Percentiles rank a stretch among this genome's conserved stretches.
Conservation (phyloP, 352 stramenopile genomes). For the Globisporangium abappressorium region DNA sequence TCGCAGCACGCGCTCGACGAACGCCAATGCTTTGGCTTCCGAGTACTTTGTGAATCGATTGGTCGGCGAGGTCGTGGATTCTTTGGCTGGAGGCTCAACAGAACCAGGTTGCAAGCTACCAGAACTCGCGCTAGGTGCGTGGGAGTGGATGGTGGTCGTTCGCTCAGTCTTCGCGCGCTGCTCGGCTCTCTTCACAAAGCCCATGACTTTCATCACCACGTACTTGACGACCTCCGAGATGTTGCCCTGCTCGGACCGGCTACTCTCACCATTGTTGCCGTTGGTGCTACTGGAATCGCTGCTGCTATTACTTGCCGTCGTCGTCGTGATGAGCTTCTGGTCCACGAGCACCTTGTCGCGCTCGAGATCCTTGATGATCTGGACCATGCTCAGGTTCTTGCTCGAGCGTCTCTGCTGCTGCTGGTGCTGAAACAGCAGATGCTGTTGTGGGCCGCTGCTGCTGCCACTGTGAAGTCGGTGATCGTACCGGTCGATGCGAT, state of each 20-base stretch:
- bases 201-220: conserved; percentile 46
- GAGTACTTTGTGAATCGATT: conserved; percentile 36
- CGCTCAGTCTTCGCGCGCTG: conserved; percentile 11
- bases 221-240: conserved; percentile 62
- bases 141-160: neutral
- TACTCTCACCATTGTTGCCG: conserved; percentile 13
- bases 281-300: neutral
- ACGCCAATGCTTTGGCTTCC: conserved; percentile 56
- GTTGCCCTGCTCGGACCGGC: conserved; percentile 32
- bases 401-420: conserved; percentile 47
- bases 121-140: neutral
- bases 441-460: conserved; percentile 14
- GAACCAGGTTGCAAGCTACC: neutral
- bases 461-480: neutral
- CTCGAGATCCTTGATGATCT: conserved; percentile 78
- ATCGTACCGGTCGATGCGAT: conserved; percentile 43
- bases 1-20: conserved; percentile 69
- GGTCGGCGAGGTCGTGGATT: conserved; percentile 22
- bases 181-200: conserved; percentile 27
- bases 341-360: conserved; percentile 66
- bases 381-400: conserved; percentile 67
- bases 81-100: conserved; percentile 1
- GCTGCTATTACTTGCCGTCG: neutral
- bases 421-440: conserved; percentile 26
- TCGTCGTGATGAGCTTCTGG: conserved; percentile 37